Percentiles rank a stretch among this genome's conserved stretches.
Evolutionary conservation across 2,329 filamentous ascomycete genomes (phyloP).

Genomic region (Trichoderma simmonsii): DNA sequence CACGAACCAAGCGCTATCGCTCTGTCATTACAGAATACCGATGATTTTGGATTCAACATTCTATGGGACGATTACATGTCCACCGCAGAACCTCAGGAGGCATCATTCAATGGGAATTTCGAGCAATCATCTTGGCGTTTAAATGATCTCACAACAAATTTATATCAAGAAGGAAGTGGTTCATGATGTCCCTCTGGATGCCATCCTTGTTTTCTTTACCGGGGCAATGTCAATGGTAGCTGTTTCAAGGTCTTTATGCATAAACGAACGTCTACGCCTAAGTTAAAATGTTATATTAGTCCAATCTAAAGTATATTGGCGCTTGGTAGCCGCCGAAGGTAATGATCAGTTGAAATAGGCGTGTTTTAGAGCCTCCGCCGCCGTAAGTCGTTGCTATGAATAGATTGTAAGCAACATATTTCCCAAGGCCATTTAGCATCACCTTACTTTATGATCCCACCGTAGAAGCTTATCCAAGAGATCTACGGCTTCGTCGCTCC

Average conservation of each 20-base stretch:
- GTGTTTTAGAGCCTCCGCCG: neutral
- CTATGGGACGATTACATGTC: neutral
- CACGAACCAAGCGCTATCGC: neutral
- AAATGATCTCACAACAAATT: neutral
- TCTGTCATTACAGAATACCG: neutral
- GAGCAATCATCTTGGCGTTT: neutral
- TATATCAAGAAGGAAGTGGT: neutral
- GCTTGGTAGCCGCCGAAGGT: neutral
- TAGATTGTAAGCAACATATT: neutral
- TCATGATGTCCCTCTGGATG: neutral
- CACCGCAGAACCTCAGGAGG: neutral
- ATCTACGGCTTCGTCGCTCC: slow-evolving; percentile 94
- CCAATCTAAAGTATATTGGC: neutral
- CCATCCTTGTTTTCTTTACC: neutral
- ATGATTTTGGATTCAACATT: neutral
- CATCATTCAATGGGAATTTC: neutral
- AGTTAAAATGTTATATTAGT: neutral
- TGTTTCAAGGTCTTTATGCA: neutral
- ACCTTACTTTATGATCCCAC: slow-evolving; percentile 86
- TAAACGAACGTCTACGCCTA: neutral
- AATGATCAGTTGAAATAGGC: neutral
- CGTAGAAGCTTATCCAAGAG: slow-evolving; percentile 95
- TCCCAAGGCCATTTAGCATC: neutral
- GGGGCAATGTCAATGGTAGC: no score
- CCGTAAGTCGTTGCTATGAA: neutral